Evolutionary conservation across 2,329 filamentous ascomycete species (phyloP), one percentile per base, ranked within the genome.

Genomic region (Penicillium aurantiogriseum): DNA sequence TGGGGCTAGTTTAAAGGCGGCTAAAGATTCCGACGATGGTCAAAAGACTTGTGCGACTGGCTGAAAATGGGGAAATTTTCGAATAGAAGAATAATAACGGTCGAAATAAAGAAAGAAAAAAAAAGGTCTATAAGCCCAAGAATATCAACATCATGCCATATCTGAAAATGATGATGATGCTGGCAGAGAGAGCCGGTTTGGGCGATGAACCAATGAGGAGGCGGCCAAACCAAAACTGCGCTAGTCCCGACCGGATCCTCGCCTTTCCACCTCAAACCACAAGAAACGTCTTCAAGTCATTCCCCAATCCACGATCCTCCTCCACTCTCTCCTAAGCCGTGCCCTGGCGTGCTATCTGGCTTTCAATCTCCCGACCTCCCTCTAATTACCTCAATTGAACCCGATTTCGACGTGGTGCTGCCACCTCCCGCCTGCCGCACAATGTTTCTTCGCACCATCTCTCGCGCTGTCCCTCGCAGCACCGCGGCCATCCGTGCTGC

Each of bases 361-460:
- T 63, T 55, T 61, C 45, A 63, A 58, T 36, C 40, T 53, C 47
- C 54, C 59, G 54, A 63, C 56, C 54, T 58, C 51, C 54, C 46
- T 57, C 51, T 60, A 66, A 36, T 56, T 55, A 51, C 46, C 58
- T 60, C 67, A 63, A 71, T 72, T 71, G 65, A 42, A 67, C 63
- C 58, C 53, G 46, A 64, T 66, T 62, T 65, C 60, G 66, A 69
- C 68, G 63, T 63, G 59, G 64, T 61, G 52, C 59, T 63, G 45
- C 64, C 64, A 67, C 64, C 65, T 67, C 65, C 64, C 64, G 60
- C 63, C 61, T 62, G 57, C 59, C 71, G 57, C 73, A 76, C 70
- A 70, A 80, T 80, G 78, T 75, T 76, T 74, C 70, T 77, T 74
- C 77, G 71, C 69, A 74, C 77, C 67, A 65, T 77, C 64, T 71